Percentiles rank a stretch among this genome's conserved stretches.
These are phyloP conservation scores for Talaromyces ruber DNA, from an alignment of 495 filamentous ascomycete genomes.

Conservation along the genomic window DNA sequence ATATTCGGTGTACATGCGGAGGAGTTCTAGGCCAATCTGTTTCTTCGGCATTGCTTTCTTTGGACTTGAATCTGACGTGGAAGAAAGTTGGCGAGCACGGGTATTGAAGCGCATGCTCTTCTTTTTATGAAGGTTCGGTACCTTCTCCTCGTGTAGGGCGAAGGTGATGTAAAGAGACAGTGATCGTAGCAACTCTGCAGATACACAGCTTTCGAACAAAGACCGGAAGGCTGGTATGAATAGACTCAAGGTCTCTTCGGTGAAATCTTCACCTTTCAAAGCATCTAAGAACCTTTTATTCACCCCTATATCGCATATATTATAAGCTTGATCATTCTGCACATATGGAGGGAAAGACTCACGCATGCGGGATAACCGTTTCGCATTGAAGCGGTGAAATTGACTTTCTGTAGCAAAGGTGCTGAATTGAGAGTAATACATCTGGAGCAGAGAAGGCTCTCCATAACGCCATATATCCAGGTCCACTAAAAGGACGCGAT, in stretches of 20 bases:
- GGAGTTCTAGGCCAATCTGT: slow-evolving; percentile 63
- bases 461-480: slow-evolving; percentile 84
- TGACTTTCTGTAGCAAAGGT: slow-evolving; percentile 78
- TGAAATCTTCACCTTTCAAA: slow-evolving; percentile 74
- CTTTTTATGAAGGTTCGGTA: slow-evolving; percentile 35
- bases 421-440: slow-evolving; percentile 89
- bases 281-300: slow-evolving; percentile 85
- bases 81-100: slow-evolving; percentile 18
- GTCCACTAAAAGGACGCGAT: slow-evolving; percentile 84
- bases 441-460: slow-evolving; percentile 59
- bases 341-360: slow-evolving; percentile 28
- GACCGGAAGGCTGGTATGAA: slow-evolving; percentile 71
- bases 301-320: slow-evolving; percentile 51
- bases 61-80: slow-evolving; percentile 11
- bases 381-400: slow-evolving; percentile 83
- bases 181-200: slow-evolving; percentile 75
- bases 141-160: slow-evolving; percentile 62
- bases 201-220: slow-evolving; percentile 69
- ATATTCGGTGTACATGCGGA: slow-evolving; percentile 74
- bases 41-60: slow-evolving; percentile 23
- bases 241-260: slow-evolving; percentile 55
- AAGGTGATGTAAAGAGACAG: slow-evolving; percentile 90
- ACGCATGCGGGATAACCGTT: slow-evolving; percentile 83
- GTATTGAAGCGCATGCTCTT: slow-evolving; percentile 39
- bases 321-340: background rate